Conservation (phyloP, 257 asterid genomes). For the Salvia rosmarinus region DNA sequence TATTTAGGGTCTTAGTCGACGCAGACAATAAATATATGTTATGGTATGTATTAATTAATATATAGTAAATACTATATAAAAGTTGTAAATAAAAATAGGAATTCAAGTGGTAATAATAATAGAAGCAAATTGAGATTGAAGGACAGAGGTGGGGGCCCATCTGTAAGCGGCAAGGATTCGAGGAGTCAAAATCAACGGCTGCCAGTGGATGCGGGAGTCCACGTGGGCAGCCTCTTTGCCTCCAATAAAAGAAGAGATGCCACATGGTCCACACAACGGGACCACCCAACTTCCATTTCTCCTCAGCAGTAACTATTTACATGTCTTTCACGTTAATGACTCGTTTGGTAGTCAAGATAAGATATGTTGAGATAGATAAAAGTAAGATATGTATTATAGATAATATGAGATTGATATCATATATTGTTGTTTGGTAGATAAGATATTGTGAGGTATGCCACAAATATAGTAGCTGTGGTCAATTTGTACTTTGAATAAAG, state of each 20-base stretch:
- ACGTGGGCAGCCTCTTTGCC: constrained; percentile 25
- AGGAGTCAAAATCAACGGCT: constrained; percentile 38
- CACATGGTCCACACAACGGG: constrained; percentile 37
- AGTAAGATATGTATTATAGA: no score
- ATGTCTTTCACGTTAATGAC: no score
- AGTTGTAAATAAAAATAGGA: not conserved
- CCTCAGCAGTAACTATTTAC: not conserved
- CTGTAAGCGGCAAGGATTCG: constrained; percentile 22
- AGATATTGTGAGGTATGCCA: no score
- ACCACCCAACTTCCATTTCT: not conserved
- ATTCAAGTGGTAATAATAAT: not conserved
- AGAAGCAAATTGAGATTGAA: not conserved
- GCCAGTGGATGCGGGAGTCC: constrained; percentile 4
- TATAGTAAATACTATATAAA: not conserved
- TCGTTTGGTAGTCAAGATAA: no score
- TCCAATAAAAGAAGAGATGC: constrained; percentile 35
- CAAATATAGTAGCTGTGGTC: no score
- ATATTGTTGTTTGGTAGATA: no score
- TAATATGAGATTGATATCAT: no score
- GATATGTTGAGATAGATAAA: no score
- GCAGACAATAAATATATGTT: not conserved
- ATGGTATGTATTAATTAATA: not conserved
- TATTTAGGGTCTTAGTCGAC: not conserved
- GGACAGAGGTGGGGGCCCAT: constrained; percentile 9
- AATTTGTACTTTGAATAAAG: no score